Evolutionary conservation across 768 basidiomycete genomes (phyloP).

Genomic region (Termitomyces sp.): DNA sequence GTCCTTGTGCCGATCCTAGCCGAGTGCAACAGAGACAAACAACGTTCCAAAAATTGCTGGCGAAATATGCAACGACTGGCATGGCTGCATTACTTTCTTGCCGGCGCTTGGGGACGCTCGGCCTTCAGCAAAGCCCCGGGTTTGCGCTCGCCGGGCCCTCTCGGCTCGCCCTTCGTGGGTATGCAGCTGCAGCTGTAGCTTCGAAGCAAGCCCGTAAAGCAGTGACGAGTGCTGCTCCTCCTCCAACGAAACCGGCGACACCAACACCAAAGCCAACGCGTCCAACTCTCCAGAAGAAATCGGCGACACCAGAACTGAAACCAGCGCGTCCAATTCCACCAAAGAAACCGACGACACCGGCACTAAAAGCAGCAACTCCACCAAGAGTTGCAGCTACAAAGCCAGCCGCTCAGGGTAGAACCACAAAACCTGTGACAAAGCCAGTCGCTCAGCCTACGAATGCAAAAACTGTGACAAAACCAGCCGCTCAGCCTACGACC

Average conservation of each 20-base stretch:
- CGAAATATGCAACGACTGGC: neutral
- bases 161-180: slow-evolving; percentile 4
- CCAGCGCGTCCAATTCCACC: neutral
- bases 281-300: neutral
- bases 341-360: neutral
- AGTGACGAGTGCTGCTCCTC: neutral
- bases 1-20: neutral
- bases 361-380: neutral
- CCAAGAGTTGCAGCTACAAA: neutral
- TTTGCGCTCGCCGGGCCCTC: slow-evolving; percentile 7
- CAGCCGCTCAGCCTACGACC: neutral
- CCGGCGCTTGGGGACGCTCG: slow-evolving; percentile 10
- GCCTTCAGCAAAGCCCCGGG: slow-evolving; percentile 3
- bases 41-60: slow-evolving; percentile 1
- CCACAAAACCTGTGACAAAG: neutral
- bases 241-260: neutral
- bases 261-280: neutral
- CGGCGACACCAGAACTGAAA: neutral
- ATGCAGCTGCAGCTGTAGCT: slow-evolving; percentile 4
- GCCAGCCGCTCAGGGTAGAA: neutral
- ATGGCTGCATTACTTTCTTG: slow-evolving; percentile 19
- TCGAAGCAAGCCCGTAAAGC: slow-evolving; percentile 10
- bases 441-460: neutral
- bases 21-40: slow-evolving; percentile 2
- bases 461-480: neutral